These are phyloP conservation scores for Trichosporon inkin DNA, from an alignment of 1,284 basidiomycete genomes.

Conservation along the genomic window DNA sequence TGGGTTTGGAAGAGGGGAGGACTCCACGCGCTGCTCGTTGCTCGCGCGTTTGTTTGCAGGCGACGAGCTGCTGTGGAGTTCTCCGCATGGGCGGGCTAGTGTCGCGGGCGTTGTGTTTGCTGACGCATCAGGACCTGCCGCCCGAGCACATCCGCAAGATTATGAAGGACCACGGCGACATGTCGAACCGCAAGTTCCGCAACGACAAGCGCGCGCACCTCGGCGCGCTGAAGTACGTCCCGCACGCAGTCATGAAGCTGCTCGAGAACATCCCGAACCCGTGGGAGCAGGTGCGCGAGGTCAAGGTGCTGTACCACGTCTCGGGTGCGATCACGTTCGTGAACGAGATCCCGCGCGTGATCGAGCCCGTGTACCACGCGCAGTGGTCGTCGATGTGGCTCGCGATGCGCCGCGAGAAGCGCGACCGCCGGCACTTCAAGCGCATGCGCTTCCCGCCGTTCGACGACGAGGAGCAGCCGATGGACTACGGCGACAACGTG, in stretches of 20 bases:
- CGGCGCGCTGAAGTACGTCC: slow-evolving; percentile 97
- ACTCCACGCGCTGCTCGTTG: background rate
- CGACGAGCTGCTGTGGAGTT: background rate
- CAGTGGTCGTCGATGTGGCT: slow-evolving; percentile 99
- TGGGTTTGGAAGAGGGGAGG: no score
- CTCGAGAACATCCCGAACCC: slow-evolving; percentile 98
- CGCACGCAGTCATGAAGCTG: slow-evolving; percentile 98
- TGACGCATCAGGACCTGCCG: slow-evolving; percentile 42
- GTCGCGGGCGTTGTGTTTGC: slow-evolving; percentile 8
- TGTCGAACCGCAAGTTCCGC: slow-evolving; percentile 93
- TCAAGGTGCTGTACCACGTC: slow-evolving; percentile 94
- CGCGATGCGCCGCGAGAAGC: slow-evolving; percentile 97
- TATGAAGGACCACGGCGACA: slow-evolving; percentile 95
- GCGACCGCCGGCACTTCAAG: slow-evolving; percentile 98
- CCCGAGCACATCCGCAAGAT: slow-evolving; percentile 93
- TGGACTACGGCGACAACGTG: slow-evolving; percentile 98
- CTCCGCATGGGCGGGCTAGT: background rate
- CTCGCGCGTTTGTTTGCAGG: background rate
- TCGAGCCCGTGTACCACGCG: slow-evolving; percentile 97
- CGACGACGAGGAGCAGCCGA: slow-evolving; percentile 96
- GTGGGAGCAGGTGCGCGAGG: slow-evolving; percentile 99
- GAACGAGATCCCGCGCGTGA: slow-evolving; percentile 93
- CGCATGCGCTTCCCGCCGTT: slow-evolving; percentile 99
- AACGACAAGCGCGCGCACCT: slow-evolving; percentile 99
- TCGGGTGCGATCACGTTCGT: slow-evolving; percentile 99